Evolutionary conservation across 139 green algal genomes (phyloP).

Genomic region (Chlamydomonas sp.): DNA sequence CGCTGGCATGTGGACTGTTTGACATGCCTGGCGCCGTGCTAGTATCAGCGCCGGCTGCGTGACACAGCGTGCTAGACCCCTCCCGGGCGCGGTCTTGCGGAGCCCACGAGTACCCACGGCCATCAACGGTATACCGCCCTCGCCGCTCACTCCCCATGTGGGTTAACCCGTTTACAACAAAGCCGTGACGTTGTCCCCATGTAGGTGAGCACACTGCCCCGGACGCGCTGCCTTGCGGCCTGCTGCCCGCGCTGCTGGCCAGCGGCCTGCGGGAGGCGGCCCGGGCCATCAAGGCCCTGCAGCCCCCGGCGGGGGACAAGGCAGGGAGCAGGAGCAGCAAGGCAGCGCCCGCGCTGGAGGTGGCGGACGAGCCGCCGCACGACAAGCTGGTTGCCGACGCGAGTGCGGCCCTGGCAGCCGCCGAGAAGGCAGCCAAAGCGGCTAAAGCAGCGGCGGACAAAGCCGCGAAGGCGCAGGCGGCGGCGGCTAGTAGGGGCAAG

Average conservation of each 20-base stretch:
- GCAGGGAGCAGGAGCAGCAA: not conserved
- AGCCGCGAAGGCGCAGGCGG: not conserved
- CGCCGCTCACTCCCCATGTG: too few relatives aligned
- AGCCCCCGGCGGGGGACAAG: not conserved
- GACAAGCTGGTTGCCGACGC: not conserved
- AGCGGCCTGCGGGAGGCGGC: slow-evolving; percentile 28
- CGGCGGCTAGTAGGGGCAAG: not conserved
- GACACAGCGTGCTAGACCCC: too few relatives aligned
- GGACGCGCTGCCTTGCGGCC: slow-evolving; percentile 16
- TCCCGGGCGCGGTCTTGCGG: too few relatives aligned
- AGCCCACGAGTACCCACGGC: too few relatives aligned
- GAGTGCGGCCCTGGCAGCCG: not conserved
- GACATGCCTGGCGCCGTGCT: too few relatives aligned
- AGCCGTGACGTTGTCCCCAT: too few relatives aligned
- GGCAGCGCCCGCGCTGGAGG: slow-evolving; percentile 1
- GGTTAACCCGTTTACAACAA: too few relatives aligned
- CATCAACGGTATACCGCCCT: too few relatives aligned
- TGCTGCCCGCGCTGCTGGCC: not conserved
- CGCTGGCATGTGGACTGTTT: too few relatives aligned
- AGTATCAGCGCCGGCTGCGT: too few relatives aligned
- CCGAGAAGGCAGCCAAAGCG: not conserved
- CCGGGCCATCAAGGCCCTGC: not conserved
- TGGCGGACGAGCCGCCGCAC: slow-evolving; percentile 15
- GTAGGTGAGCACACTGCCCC: slow-evolving; percentile 26
- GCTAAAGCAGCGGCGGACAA: not conserved